A percentile compares a stretch with the other conserved stretches of the same genome.
phyloP scores from a whole-genome alignment of 2,329 filamentous ascomycete genomes.

The Penicillium frequentans region DNA sequence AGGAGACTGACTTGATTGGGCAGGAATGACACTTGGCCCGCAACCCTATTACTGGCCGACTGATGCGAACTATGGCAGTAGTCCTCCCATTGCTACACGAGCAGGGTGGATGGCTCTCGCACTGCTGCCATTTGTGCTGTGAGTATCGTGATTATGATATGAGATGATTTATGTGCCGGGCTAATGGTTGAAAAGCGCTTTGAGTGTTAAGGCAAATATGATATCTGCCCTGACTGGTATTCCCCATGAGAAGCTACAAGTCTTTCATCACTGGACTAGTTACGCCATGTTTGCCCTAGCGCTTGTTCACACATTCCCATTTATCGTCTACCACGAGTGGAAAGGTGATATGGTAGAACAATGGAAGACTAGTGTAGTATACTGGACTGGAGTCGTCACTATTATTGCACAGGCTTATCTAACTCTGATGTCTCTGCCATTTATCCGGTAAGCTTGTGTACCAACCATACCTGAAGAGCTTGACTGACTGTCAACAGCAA shows the following conservation, averaged over 20 bases:
- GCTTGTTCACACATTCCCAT: constrained; percentile 61
- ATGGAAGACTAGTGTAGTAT: constrained; percentile 49
- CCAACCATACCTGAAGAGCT: not conserved
- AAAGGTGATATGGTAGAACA: constrained; percentile 50
- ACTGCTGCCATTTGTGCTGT: constrained; percentile 54
- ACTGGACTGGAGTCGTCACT: constrained; percentile 58
- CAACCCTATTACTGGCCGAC: constrained; percentile 59
- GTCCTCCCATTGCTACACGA: constrained; percentile 55
- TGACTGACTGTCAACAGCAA: constrained; percentile 36
- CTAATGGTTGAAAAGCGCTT: constrained; percentile 33
- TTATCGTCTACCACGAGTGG: constrained; percentile 54
- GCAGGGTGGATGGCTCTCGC: constrained; percentile 55
- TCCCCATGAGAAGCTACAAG: constrained; percentile 57
- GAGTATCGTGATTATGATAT: constrained; percentile 1
- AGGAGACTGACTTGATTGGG: not conserved
- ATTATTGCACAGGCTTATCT: constrained; percentile 56
- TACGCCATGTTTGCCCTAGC: constrained; percentile 59
- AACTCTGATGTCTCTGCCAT: constrained; percentile 55
- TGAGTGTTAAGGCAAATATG: constrained; percentile 57
- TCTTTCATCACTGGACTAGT: constrained; percentile 55
- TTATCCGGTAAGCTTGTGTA: constrained; percentile 46
- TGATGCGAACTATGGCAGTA: constrained; percentile 48
- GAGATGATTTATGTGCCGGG: not conserved
- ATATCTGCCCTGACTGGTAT: constrained; percentile 57
- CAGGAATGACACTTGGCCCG: constrained; percentile 51